Base-by-base conservation (phyloP, 2,329 filamentous ascomycete genomes). In the Phaeoacremonium minimum region DNA sequence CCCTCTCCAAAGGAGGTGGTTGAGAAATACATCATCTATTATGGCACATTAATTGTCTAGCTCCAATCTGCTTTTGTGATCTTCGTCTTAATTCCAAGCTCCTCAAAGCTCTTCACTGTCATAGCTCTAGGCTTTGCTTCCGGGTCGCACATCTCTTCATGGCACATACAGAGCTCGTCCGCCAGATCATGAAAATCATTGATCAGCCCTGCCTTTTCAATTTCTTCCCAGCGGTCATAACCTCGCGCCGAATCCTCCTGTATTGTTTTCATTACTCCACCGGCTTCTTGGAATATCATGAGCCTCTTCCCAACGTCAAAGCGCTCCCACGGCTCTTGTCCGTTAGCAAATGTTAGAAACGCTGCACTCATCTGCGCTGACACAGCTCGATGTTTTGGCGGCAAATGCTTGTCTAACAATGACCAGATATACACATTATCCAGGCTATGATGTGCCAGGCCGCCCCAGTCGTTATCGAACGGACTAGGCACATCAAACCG, bases 81-180 rank as follows among this genome's bases (percentile, higher is more conserved):
- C 22, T n/a, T 26, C 22, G 22, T 26, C 22, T n/a, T 26, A n/a
- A 26, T 26, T 9, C 22, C 22, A 26, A 26, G 22, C 22, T 26
- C 22, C n/a, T 3, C 22, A 26, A 26, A 26, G n/a, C 22, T 26
- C 22, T 26, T 26, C 22, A 26, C 22, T n/a, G 9, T n/a, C 22
- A 26, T 26, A n/a, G 22, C 22, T 3, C 22, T 26, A 9, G 22
- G 22, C 2, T 26, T 26, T 2, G 22, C 32, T 14, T 15, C 9
- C 36, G 55, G 44, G 57, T 67, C 37, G 55, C 60, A 40, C 51
- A 47, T 29, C 50, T 43, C 16, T n/a, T 26, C 22, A n/a, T 26
- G 22, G 2, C 22, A n/a, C 30, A 44, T 19, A 13, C 42, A 44
- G 8, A 42, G 28, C 29, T 42, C 39, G n/a, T 42, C 42, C 18